Evolutionary conservation across 169 alveolate species (phyloP).

Genomic region (Cryptosporidium muris): DNA sequence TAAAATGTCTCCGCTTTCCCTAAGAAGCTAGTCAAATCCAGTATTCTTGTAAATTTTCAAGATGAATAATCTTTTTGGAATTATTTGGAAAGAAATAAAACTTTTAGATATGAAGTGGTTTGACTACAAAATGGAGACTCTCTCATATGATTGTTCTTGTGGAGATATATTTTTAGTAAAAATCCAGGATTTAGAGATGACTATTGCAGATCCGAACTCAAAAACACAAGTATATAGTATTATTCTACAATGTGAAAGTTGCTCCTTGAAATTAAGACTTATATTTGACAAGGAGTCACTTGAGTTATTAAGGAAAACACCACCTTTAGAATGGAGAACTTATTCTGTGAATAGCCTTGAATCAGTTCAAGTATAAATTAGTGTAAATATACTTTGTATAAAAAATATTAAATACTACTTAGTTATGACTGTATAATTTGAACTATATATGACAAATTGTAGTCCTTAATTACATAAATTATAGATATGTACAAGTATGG

Average conservation of each 20-base stretch:
- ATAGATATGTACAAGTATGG: too few species aligned
- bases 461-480: too few species aligned
- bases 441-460: not conserved
- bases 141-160: constrained; percentile 55
- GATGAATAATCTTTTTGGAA: constrained; percentile 5
- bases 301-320: not conserved
- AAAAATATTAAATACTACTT: too few species aligned
- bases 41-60: too few species aligned
- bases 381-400: too few species aligned
- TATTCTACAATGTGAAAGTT: constrained; percentile 61
- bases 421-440: not conserved
- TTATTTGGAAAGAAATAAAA: constrained; percentile 28
- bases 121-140: constrained; percentile 18
- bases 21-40: too few species aligned
- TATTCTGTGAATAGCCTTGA: not conserved
- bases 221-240: not conserved
- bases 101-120: constrained; percentile 40
- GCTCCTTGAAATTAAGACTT: constrained; percentile 41
- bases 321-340: not conserved
- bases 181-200: constrained; percentile 5
- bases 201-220: not conserved
- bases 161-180: constrained; percentile 51
- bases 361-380: too few species aligned
- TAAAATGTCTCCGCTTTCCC: too few species aligned
- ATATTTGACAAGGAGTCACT: constrained; percentile 12